Base-by-base conservation (phyloP, 2,329 filamentous ascomycete genomes). In the Tolypocladium tropicale region DNA sequence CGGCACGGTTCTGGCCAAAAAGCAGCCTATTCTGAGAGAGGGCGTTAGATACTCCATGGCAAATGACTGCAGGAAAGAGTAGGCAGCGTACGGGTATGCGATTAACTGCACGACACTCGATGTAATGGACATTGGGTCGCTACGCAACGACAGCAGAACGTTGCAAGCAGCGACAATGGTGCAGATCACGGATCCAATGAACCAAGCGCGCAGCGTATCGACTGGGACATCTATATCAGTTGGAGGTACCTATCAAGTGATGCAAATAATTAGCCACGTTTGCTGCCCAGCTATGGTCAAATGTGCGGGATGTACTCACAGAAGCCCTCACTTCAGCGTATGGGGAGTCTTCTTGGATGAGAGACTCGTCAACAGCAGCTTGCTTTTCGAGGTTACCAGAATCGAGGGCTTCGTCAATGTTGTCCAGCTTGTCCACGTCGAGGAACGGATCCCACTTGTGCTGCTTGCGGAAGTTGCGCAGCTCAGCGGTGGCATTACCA, bases 121-220 rank as follows among this genome's bases (percentile, higher is more conserved):
- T 0, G 75, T 76, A 54, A 83, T 79, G 14, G 69, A 60, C 55
- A 82, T 76, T 55, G 77, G 76, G 1, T 79, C 75, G 41, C 76
- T 74, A 49, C 78, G 77, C 34, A 76, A 60, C 9, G 67, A 68
- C 37, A 83, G 79, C 12, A 83, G 66, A 65, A 80, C 76, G 66
- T 84, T 84, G 63, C 82, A 70, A 1, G 73, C 78, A 0, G 81
- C 80, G 32, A 81, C 79, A 52, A 82, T 67, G 0, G 82, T 85
- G 58, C 81, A 80, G 55, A 84, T 73, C 48, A 84, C 2, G 54
- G 81, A 61, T 33, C 82, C 82, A 55, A 85, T 79, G 6, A 66
- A 60, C 82, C 82, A 85, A 10, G 81, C 80, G 23, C 82, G 81
- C 57, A 85, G 73, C 3, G 82, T 85, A 65, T 79, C 80, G 56